Evolutionary conservation across 345 rosid genomes (phyloP).

Genomic region (Viola odorata): DNA sequence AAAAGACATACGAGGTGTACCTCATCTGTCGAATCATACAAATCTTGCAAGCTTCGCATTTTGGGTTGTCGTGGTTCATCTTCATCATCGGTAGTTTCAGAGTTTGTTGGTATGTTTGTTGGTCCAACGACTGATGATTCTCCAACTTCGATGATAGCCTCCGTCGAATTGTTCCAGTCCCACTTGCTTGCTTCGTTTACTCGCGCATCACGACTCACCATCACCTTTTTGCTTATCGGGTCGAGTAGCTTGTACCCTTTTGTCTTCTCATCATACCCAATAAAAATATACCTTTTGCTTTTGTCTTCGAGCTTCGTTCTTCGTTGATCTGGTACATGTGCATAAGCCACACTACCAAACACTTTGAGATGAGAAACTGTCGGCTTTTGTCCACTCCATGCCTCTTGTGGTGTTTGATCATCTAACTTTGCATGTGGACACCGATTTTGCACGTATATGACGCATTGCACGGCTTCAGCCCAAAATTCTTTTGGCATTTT

Average conservation of each 20-base stretch:
- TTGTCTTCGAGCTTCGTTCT: no score
- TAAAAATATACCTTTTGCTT: no score
- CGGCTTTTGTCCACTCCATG: no score
- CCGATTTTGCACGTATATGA: not conserved
- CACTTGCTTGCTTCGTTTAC: not conserved
- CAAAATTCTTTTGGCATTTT: not conserved
- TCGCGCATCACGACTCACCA: not conserved
- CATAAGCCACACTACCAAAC: no score
- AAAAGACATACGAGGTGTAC: no score
- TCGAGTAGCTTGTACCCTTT: no score
- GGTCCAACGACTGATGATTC: not conserved
- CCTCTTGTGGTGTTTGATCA: no score
- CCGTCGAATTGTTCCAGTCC: not conserved
- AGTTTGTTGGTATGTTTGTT: not conserved
- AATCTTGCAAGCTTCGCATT: conserved; percentile 2
- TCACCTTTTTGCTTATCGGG: no score
- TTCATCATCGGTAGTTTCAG: not conserved
- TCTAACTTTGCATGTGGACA: conserved; percentile 10
- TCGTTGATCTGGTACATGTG: no score
- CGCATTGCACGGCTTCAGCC: not conserved
- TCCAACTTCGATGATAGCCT: not conserved
- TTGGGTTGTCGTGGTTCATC: not conserved
- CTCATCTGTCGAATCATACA: no score
- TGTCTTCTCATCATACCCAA: no score
- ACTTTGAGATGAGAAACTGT: no score